Base-by-base conservation (phyloP, 2,329 filamentous ascomycete genomes). In the Fusarium azukiicola region DNA sequence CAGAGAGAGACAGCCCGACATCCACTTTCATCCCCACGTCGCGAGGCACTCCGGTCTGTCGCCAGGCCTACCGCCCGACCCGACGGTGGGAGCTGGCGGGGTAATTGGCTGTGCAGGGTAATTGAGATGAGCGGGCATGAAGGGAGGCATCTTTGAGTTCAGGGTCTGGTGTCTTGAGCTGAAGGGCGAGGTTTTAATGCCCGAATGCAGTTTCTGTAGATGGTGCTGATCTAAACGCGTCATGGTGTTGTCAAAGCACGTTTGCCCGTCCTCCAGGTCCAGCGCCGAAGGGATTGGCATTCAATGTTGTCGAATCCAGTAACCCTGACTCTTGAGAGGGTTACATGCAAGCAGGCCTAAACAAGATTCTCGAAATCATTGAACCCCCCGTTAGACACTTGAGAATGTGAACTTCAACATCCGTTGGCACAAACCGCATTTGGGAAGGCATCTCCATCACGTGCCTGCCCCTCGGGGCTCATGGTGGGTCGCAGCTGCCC, bases 31-130 rank as follows among this genome's bases (percentile, higher is more conserved):
- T 47, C 67, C 47, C 61, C 50, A 66, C 67, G 50, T 56, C 70
- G 23, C 19, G 17, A 66, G 23, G 11, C 42, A 66, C 38, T 66
- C 61, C 54, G 42, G 21, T 23, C 40, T 50, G 14, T 38, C 17
- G 17, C 27, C 58, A 52, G 32, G 36, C 19, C 27, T 71, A 67
- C 78, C 78, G 78, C 73, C 78, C 79, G 79, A 74, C 69, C 77
- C 69, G 79, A 76, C 52, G 71, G 67, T 17, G n/a, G 54, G 56
- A 54, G 56, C 50, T 71, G 66, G 32, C 52, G 19, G 38, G 21
- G 16, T 52, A 21, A 4, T 46, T 32, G 11, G 42, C 14, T 1
- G 17, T 66, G 23, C 49, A 70, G 73, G 74, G 66, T 78, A 73
- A 56, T 21, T 44, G 23, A n/a, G 38, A 38, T 14, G 16, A 10